Percentiles rank a stretch among this genome's conserved stretches.
Evolutionary conservation across 805 yeast species (phyloP).

Genomic region (Metschnikowia vanudenii): DNA sequence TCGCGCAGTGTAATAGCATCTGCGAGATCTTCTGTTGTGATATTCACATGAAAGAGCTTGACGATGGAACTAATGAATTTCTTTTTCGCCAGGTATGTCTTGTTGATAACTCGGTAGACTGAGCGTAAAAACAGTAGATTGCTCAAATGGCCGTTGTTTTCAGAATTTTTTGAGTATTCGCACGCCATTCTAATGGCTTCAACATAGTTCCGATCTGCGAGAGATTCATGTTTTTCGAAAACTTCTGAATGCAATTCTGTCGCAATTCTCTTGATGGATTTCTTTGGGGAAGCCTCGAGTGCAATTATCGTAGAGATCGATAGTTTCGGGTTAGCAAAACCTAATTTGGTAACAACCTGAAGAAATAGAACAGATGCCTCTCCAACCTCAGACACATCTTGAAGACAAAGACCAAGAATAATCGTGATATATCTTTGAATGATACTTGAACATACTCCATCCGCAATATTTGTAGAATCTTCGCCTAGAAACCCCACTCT

Average conservation of each 20-base stretch:
- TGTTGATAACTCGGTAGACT: constrained; percentile 45
- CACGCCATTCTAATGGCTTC: constrained; percentile 63
- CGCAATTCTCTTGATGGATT: constrained; percentile 47
- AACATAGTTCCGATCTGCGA: constrained; percentile 62
- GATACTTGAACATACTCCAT: constrained; percentile 68
- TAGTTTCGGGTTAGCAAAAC: constrained; percentile 72
- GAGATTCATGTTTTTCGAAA: constrained; percentile 65
- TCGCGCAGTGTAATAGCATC: constrained; percentile 23
- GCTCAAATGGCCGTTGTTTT: constrained; percentile 18
- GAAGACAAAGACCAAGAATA: constrained; percentile 50
- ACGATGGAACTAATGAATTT: constrained; percentile 36
- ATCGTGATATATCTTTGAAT: constrained; percentile 58
- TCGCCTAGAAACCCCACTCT: constrained; percentile 61
- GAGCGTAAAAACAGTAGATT: constrained; percentile 36
- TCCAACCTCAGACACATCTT: constrained; percentile 46
- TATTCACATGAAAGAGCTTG: constrained; percentile 19
- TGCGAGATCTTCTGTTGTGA: constrained; percentile 5
- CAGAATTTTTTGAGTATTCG: constrained; percentile 33
- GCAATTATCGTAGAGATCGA: constrained; percentile 72
- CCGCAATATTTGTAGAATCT: not conserved
- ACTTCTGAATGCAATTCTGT: constrained; percentile 51
- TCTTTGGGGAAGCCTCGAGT: constrained; percentile 52
- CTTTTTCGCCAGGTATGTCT: constrained; percentile 36
- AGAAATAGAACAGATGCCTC: constrained; percentile 53
- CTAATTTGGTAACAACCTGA: constrained; percentile 55